Base-by-base conservation (phyloP, 2,329 filamentous ascomycete species). In the Cadophora luteo-olivacea region DNA sequence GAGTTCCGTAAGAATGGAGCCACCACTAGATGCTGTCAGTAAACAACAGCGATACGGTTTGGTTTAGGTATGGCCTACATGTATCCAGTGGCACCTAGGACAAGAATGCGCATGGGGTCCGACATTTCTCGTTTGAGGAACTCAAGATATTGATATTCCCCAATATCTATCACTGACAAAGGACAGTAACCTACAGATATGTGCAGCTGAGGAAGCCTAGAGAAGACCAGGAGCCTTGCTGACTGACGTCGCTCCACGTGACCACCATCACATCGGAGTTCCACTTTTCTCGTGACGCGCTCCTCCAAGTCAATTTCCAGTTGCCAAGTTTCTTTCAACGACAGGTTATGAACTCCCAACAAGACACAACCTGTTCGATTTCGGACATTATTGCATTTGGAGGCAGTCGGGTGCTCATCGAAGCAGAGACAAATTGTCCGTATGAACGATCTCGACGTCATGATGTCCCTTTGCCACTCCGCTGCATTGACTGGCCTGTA, bases 31-130 rank as follows among this genome's bases (percentile, higher is more conserved):
- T 8, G 36, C 16, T 33, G 9, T 69, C 32, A 69, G 62, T 58
- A 36, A 22, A 19, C 4, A 45, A 19, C n/a, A 55, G 12, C 24
- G 29, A 57, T 36, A 9, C 8, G 32, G 16, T 33, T n/a, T 64
- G 29, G 16, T 36, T 25, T 29, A 61, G 33, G 57, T 54, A 22
- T 22, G 29, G 19, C 25, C 52, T 66, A 71, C 67, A 74, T 72
- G 36, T 74, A 73, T n/a, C 73, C 73, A 33, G 73, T 74, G 19
- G 68, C 67, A 22, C 73, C 73, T 6, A 72, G 33, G 29, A 73
- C 29, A 51, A 74, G 64, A 48, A 74, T 68, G 71, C 67, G 62
- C 4, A 49, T 68, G 12, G 51, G 63, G 33, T 81, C 51, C 78
- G 57, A 19, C 66, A 68, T 68, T 22, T 57, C 58, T 45, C 11